Conservation (phyloP, 140 eudicot species). For the Ambrosia hybrid region DNA sequence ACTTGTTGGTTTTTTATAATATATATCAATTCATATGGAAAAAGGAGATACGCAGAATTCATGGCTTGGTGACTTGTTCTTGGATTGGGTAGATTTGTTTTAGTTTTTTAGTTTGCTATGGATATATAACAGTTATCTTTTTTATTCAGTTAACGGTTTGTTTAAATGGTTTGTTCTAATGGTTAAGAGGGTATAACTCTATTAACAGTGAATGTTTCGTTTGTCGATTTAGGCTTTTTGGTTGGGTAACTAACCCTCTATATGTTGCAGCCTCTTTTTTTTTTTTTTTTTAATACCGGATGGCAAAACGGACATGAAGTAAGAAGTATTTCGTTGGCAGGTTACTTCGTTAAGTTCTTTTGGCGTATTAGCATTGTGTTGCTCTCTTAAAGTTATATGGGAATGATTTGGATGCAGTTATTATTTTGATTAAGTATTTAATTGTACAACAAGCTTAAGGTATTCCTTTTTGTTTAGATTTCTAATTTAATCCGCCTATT, state of each 20-base stretch:
- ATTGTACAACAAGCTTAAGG: slow-evolving; percentile 12
- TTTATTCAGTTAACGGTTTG: not conserved
- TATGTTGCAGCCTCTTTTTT: too few species aligned
- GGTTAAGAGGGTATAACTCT: not conserved
- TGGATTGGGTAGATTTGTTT: too few species aligned
- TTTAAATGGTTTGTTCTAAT: not conserved
- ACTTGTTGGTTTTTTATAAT: too few species aligned
- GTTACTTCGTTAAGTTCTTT: slow-evolving; percentile 5
- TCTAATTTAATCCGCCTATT: not conserved
- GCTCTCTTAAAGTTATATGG: not conserved
- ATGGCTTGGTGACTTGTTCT: too few species aligned
- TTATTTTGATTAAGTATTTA: slow-evolving; percentile 16
- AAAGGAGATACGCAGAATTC: too few species aligned
- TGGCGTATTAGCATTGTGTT: not conserved
- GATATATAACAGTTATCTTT: not conserved
- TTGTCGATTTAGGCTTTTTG: slow-evolving; percentile 7
- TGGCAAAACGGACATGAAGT: slow-evolving; percentile 24
- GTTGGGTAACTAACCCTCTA: slow-evolving; percentile 4
- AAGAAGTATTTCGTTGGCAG: slow-evolving; percentile 9
- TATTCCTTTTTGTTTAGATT: slow-evolving; percentile 12
- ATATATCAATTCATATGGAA: too few species aligned
- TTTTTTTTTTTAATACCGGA: not conserved
- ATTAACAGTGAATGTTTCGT: not conserved
- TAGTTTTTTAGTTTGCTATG: too few species aligned
- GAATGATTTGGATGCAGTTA: slow-evolving; percentile 23